phyloP scores from a whole-genome alignment of 1,284 basidiomycete genomes.

The Boletus albobrunnescens region DNA sequence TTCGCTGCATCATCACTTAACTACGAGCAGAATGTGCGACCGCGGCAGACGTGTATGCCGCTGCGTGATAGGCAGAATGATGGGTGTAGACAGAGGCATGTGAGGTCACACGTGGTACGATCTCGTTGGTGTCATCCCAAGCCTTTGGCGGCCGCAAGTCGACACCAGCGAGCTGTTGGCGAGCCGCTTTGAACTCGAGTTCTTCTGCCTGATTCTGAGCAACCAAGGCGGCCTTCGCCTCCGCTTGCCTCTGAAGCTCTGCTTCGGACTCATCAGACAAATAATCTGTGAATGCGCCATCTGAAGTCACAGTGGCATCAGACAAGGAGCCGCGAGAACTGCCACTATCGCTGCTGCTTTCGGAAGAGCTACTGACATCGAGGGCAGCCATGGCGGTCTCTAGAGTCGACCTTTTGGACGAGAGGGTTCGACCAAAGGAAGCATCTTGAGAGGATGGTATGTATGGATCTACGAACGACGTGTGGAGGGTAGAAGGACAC shows the following conservation, averaged over 20 bases:
- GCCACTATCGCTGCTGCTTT: conserved; percentile 56
- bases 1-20: conserved; percentile 12
- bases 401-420: conserved; percentile 35
- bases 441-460: conserved; percentile 23
- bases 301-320: conserved; percentile 72
- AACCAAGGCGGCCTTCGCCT: conserved; percentile 64
- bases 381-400: conserved; percentile 38
- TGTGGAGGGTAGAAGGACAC: conserved; percentile 20
- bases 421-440: conserved; percentile 24
- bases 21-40: conserved; percentile 33
- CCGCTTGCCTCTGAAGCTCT: conserved; percentile 76
- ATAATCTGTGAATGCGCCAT: conserved; percentile 81
- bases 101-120: conserved; percentile 25
- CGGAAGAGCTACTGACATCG: conserved; percentile 34
- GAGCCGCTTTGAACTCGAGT: conserved; percentile 70
- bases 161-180: conserved; percentile 68
- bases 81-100: conserved; percentile 28
- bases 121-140: conserved; percentile 62
- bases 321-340: conserved; percentile 52
- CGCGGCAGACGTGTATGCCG: conserved; percentile 24
- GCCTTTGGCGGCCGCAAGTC: conserved; percentile 69
- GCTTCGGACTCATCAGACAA: conserved; percentile 80
- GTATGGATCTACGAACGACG: conserved; percentile 18
- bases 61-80: conserved; percentile 29
- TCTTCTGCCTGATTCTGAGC: conserved; percentile 79